Percentiles rank a stretch among this genome's conserved stretches.
phyloP scores from a whole-genome alignment of 257 asterid genomes.

The Petunia secreta region DNA sequence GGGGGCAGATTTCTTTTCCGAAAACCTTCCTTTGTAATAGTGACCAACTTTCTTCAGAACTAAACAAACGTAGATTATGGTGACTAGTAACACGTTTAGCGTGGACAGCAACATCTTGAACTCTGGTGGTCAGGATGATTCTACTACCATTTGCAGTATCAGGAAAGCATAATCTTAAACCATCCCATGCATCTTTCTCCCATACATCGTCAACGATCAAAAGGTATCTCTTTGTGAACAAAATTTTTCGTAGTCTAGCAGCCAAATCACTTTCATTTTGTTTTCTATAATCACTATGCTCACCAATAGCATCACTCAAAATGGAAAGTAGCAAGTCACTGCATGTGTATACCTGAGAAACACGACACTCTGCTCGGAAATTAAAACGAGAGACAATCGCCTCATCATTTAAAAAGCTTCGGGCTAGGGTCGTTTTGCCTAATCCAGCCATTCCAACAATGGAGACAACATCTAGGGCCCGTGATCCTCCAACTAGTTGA shows the following conservation, averaged over 20 bases:
- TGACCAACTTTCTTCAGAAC: background rate
- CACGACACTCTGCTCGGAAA: background rate
- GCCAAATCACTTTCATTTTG: background rate
- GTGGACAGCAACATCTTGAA: background rate
- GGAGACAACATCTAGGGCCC: background rate
- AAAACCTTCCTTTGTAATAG: background rate
- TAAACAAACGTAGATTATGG: background rate
- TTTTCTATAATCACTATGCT: background rate
- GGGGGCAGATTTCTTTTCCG: background rate
- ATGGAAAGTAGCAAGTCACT: background rate
- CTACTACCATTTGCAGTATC: background rate
- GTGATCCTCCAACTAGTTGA: background rate
- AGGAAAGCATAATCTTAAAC: background rate
- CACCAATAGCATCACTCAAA: background rate
- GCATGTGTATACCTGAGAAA: background rate
- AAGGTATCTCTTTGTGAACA: background rate
- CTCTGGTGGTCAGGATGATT: background rate
- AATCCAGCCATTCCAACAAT: slow-evolving; percentile 5
- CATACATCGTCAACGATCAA: background rate
- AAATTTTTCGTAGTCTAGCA: background rate
- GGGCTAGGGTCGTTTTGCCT: background rate
- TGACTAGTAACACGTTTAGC: background rate
- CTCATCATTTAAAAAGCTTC: background rate
- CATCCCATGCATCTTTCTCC: background rate
- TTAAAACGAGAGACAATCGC: background rate